Percentiles rank a stretch among this genome's conserved stretches.
Evolutionary conservation across 139 green algal species (phyloP).

Genomic region (Gonium pectorale): DNA sequence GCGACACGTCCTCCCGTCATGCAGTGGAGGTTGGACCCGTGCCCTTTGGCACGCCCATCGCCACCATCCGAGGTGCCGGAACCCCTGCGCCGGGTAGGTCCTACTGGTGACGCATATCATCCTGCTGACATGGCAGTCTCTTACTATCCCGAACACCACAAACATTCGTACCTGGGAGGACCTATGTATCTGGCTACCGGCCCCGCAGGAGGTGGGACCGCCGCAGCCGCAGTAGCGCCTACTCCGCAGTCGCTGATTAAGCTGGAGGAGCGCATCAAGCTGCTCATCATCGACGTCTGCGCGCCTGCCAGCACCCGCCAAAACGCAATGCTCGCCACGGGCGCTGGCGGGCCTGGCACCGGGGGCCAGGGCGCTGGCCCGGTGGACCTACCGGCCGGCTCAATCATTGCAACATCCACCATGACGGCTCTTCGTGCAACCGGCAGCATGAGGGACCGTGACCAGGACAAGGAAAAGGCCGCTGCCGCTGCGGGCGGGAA

Average conservation of each 20-base stretch:
- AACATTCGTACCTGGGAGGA: no score
- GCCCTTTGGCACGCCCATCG: conserved; percentile 17
- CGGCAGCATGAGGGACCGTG: conserved; percentile 2
- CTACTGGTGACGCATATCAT: no score
- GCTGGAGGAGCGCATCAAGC: conserved; percentile 36
- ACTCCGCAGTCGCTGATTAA: not conserved
- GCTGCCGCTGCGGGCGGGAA: not conserved
- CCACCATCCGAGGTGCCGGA: conserved; percentile 1
- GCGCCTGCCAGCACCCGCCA: not conserved
- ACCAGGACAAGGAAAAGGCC: conserved; percentile 19
- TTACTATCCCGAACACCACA: no score
- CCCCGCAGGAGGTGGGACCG: no score
- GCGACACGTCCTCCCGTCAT: not conserved
- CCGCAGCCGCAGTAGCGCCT: no score
- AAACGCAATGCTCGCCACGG: not conserved
- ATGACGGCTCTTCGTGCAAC: not conserved
- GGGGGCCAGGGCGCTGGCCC: not conserved
- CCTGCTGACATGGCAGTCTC: no score
- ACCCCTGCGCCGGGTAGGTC: not conserved
- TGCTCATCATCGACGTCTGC: conserved; percentile 24
- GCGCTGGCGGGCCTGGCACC: not conserved
- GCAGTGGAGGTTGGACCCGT: not conserved
- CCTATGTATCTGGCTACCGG: no score
- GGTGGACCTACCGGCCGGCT: not conserved
- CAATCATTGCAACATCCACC: not conserved